Percentiles rank a stretch among this genome's conserved stretches.
Conservation (phyloP, 352 stramenopile genomes). For the Achlya hypogyna region DNA sequence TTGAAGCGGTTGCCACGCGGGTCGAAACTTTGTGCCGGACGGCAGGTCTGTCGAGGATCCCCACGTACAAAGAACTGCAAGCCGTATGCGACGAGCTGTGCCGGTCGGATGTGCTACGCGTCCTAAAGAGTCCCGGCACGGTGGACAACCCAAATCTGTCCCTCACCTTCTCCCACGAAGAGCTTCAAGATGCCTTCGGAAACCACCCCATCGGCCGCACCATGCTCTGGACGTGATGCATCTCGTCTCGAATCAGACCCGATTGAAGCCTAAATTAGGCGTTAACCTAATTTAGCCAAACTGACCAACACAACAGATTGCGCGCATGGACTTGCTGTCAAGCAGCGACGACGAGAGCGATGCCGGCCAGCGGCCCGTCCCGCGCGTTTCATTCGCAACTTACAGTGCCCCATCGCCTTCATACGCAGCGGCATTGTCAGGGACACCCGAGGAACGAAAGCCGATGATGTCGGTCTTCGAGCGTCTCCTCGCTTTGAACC, state of each 20-base stretch:
- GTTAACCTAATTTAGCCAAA: no score
- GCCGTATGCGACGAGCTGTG: constrained; percentile 56
- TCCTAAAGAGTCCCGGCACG: constrained; percentile 26
- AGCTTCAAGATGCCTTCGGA: constrained; percentile 57
- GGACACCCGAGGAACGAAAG: not conserved
- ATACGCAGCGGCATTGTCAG: no score
- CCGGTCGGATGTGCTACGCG: constrained; percentile 46
- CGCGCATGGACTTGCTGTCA: constrained; percentile 13
- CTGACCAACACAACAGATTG: not conserved
- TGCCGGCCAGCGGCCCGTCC: not conserved
- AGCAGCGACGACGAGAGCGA: constrained; percentile 13
- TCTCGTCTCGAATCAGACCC: no score
- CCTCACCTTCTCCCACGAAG: constrained; percentile 50
- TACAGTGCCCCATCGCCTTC: not conserved
- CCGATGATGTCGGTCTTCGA: constrained; percentile 1
- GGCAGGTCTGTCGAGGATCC: constrained; percentile 46
- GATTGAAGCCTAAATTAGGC: no score
- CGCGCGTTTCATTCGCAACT: not conserved
- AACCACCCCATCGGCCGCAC: constrained; percentile 36
- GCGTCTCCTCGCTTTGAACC: not conserved
- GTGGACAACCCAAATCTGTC: constrained; percentile 42
- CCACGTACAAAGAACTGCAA: constrained; percentile 38
- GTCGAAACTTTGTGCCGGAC: constrained; percentile 63
- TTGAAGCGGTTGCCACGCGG: constrained; percentile 53
- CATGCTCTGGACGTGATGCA: no score